Base-by-base conservation (phyloP, 116 monocot species). In the Posidonia oceanica region DNA sequence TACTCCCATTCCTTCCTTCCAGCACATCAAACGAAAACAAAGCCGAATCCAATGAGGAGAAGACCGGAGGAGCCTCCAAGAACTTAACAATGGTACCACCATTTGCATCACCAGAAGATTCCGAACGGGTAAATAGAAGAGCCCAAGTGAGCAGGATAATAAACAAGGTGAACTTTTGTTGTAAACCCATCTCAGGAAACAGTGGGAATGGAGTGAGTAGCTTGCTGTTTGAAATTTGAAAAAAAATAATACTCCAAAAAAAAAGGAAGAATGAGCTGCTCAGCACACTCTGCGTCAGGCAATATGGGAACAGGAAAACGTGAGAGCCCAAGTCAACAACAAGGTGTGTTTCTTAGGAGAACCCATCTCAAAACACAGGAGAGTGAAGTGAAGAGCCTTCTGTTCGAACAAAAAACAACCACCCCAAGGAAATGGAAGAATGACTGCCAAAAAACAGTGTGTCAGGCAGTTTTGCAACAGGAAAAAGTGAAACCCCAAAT, bases 1-100 rank as follows among this genome's bases (percentile, higher is more conserved):
- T 39, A 39, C 23, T 55, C 12, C 74, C 79, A 66, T 52, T 79
- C 14, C 10, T 53, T 17, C 59, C 71, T 23, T 80, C 72, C 56
- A 58, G 62, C 14, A 87, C 77, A 67, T 81, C 82, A 63, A 94
- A 90, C 64, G 12, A 78, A 77, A 94, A 94, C 61, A 72, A 22
- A 21, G 94, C 94, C 20, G 81, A 78, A 54, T 79, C 20, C 5
- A 66, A 72, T 20, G 78, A 36, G 0, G 94, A 85, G 54, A 87
- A 65, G 12, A 67, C 52, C 56, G 15, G 71, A 11, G 94, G 94
- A 21, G 72, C 53, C 73, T 74, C 72, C 37, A 80, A 66, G 60
- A 90, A 78, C 54, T 51, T 82, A 38, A 94, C 70, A 53, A 13
- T 20, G 29, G 67, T 13, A 12, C 22, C 70, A 17, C 21, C 64